Evolutionary conservation across 148 eudicot species (phyloP), one percentile per base, ranked within the genome.

Genomic region (Bassia scoparia): DNA sequence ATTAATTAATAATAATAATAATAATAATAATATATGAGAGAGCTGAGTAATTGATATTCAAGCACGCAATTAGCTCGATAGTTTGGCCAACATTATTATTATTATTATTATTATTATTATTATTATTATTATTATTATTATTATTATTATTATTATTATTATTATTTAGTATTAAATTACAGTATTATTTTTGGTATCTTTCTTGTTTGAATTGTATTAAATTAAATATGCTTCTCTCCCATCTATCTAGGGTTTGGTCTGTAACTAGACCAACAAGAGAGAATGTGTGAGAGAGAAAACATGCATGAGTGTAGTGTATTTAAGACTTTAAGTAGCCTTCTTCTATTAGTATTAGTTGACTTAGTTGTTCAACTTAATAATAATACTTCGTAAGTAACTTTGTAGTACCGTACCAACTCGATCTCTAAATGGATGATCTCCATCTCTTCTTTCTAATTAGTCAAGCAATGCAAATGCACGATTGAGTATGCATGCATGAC

Each of bases 221-320:
- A 41, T 48, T 49, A 15, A 20, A 62, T 23, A 70, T 64, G 60
- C 50, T 70, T 69, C 66, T 79, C 71, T 70, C 77, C 82, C 82
- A 63, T 68, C 78, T 69, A 63, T 74, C 79, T 74, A 69, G 78
- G 78, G 78, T 56, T 79, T 79, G 82, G 78, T 74, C 75, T 70
- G 58, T 56, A 31, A 60, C 68, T 70, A 69, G 67, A 24, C 75
- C 78, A 69, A 62, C 53, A 67, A 67, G 66, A 74, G 67, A 79
- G 68, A 43, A 55, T 30, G 37, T 27, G 67, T 59, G 75, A 18
- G 78, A 75, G 78, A 68, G 71, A 33, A 38, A 27, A 4, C 46
- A 41, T 41, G 46, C 33, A 16, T 21, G 11, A 29, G 23, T 27
- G 76, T 70, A 71, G n/a, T n/a, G n/a, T n/a, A n/a, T n/a, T n/a